Evolutionary conservation across 2,329 filamentous ascomycete species (phyloP).

Genomic region (Exutisphaerella laricina): DNA sequence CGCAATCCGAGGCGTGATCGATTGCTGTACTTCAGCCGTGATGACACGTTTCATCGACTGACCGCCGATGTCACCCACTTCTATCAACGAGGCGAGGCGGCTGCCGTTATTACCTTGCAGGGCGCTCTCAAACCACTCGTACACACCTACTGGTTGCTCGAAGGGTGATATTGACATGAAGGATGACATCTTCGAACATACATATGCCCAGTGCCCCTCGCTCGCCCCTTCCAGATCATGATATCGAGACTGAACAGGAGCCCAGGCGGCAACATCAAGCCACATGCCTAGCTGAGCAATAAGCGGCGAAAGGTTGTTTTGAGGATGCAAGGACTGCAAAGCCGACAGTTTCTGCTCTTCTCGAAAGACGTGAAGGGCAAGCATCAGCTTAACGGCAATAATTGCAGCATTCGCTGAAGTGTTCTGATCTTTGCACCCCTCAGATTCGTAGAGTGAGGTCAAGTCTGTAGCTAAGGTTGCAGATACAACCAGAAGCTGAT

Average conservation of each 20-base stretch:
- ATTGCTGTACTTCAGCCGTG: slow-evolving; percentile 9
- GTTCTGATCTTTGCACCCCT: not conserved
- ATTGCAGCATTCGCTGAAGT: slow-evolving; percentile 4
- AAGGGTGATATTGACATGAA: slow-evolving; percentile 17
- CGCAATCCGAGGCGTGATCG: slow-evolving; percentile 22
- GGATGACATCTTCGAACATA: slow-evolving; percentile 21
- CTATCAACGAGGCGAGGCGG: slow-evolving; percentile 22
- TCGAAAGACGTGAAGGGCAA: slow-evolving; percentile 74
- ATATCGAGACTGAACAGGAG: slow-evolving; percentile 46
- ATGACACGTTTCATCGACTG: not conserved
- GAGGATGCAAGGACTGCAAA: slow-evolving; percentile 8
- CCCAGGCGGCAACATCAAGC: slow-evolving; percentile 68
- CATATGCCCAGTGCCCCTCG: slow-evolving; percentile 42
- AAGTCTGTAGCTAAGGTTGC: slow-evolving; percentile 26
- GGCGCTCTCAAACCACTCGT: slow-evolving; percentile 30
- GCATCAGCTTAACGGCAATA: slow-evolving; percentile 39
- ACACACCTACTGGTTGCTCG: slow-evolving; percentile 26
- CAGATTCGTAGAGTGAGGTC: not conserved
- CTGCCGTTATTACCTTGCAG: slow-evolving; percentile 16
- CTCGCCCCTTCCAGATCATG: slow-evolving; percentile 58
- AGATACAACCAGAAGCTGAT: slow-evolving; percentile 25
- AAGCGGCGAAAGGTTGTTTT: slow-evolving; percentile 55
- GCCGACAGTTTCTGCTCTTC: slow-evolving; percentile 82
- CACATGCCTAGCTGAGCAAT: slow-evolving; percentile 76
- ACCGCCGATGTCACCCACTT: slow-evolving; percentile 22